Percentiles rank a stretch among this genome's conserved stretches.
phyloP scores from a whole-genome alignment of 805 yeast species.

The Nakazawaea wyomingensis region DNA sequence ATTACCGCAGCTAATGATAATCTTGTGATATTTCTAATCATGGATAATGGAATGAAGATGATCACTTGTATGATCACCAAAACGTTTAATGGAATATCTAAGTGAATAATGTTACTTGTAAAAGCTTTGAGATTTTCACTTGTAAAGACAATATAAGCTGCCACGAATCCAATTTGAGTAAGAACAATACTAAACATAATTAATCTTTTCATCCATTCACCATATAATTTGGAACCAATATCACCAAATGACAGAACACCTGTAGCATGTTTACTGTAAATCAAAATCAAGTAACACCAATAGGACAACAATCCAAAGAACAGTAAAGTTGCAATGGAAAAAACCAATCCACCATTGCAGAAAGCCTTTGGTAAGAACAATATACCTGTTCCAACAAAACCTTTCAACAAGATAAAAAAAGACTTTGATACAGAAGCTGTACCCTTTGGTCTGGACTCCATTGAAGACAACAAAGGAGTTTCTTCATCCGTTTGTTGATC shows the following conservation, averaged over 20 bases:
- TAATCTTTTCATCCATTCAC: conserved; percentile 56
- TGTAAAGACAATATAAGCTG: conserved; percentile 76
- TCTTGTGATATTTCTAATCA: conserved; percentile 72
- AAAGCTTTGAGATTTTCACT: conserved; percentile 69
- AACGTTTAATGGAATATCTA: conserved; percentile 33
- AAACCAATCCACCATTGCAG: conserved; percentile 64
- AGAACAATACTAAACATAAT: conserved; percentile 60
- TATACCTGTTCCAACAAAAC: conserved; percentile 76
- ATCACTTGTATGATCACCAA: conserved; percentile 52
- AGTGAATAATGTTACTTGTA: conserved; percentile 41
- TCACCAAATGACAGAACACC: conserved; percentile 76
- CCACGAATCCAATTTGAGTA: conserved; percentile 76
- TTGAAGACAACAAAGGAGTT: conserved; percentile 24
- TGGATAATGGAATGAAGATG: conserved; percentile 61
- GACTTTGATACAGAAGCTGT: conserved; percentile 73
- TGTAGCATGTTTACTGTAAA: conserved; percentile 51
- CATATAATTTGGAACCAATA: conserved; percentile 60
- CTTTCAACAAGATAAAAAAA: conserved; percentile 64
- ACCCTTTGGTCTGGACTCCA: conserved; percentile 34
- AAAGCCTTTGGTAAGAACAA: conserved; percentile 67
- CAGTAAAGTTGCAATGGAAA: conserved; percentile 46
- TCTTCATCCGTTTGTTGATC: conserved; percentile 31
- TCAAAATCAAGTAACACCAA: conserved; percentile 71
- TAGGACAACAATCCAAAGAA: conserved; percentile 67
- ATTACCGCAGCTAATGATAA: conserved; percentile 65